A percentile compares a stretch with the other conserved stretches of the same genome.
Evolutionary conservation across 192 early-diverging fungal species (phyloP).

Genomic region (Rhizoclosmatium globosum): DNA sequence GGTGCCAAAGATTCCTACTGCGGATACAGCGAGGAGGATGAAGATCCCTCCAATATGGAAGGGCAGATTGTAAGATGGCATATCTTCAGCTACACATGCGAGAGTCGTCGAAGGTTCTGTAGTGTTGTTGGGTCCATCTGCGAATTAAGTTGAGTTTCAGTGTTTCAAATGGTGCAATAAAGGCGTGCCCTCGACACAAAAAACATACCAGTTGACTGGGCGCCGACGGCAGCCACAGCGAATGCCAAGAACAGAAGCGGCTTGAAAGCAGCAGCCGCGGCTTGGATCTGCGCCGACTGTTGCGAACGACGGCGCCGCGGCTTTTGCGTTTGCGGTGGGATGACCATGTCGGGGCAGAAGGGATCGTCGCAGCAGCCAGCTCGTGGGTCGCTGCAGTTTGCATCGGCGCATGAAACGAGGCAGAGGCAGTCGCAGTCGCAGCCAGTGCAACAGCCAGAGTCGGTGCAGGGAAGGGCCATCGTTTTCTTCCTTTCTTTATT

Average conservation of each 20-base stretch:
- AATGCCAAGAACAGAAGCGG: neutral
- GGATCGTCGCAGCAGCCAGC: neutral
- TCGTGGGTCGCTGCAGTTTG: too few species aligned
- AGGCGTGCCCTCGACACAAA: neutral
- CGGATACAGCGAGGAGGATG: conserved; percentile 26
- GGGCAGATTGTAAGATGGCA: conserved; percentile 7
- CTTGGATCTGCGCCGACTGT: neutral
- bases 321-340: neutral
- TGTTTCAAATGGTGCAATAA: neutral
- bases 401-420: too few species aligned
- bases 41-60: conserved; percentile 37
- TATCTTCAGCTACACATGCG: neutral
- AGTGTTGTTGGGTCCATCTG: neutral
- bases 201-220: neutral
- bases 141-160: neutral
- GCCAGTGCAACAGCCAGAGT: too few species aligned
- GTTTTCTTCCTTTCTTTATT: too few species aligned
- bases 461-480: too few species aligned
- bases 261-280: neutral
- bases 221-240: neutral
- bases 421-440: too few species aligned
- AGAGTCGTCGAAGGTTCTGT: neutral
- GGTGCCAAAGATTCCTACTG: conserved; percentile 25
- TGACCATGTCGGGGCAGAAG: neutral
- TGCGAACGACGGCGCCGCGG: neutral